These are phyloP conservation scores for Mucor saturninus DNA, from an alignment of 371 early-diverging fungal genomes.

Conservation along the genomic window DNA sequence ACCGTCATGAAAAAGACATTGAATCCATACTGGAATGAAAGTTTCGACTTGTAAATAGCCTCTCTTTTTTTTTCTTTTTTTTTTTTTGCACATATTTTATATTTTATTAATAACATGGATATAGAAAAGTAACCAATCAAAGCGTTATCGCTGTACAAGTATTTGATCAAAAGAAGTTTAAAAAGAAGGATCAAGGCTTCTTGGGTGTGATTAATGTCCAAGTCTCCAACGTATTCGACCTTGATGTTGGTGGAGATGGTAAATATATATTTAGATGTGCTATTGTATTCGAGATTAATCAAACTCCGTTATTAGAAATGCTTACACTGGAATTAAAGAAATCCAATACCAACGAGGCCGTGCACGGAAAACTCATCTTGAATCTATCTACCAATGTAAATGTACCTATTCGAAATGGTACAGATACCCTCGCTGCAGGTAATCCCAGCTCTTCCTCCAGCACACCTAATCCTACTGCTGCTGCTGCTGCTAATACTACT, in stretches of 20 bases:
- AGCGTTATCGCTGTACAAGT: slow-evolving; percentile 93
- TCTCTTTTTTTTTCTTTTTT: slow-evolving; percentile 11
- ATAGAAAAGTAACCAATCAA: slow-evolving; percentile 72
- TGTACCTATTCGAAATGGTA: slow-evolving; percentile 46
- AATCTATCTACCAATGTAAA: slow-evolving; percentile 71
- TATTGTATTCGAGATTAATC: not conserved
- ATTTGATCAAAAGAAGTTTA: slow-evolving; percentile 96
- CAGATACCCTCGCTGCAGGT: slow-evolving; percentile 47
- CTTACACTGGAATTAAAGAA: slow-evolving; percentile 86
- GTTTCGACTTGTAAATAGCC: slow-evolving; percentile 66
- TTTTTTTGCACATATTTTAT: not conserved
- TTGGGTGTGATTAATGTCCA: slow-evolving; percentile 92
- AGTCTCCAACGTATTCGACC: slow-evolving; percentile 82
- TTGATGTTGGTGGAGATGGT: slow-evolving; percentile 76
- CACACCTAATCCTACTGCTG: slow-evolving; percentile 19
- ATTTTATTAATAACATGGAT: not conserved
- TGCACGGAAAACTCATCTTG: slow-evolving; percentile 84
- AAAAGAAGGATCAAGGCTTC: slow-evolving; percentile 94
- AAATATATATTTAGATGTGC: slow-evolving; percentile 5
- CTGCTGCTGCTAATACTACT: slow-evolving; percentile 9
- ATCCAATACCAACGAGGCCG: slow-evolving; percentile 78
- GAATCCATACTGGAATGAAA: slow-evolving; percentile 87
- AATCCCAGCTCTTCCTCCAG: not conserved
- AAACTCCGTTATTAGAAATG: slow-evolving; percentile 66
- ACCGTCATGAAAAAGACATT: slow-evolving; percentile 77